A percentile compares a stretch with the other conserved stretches of the same genome.
phyloP scores from a whole-genome alignment of 306 rosid species.

The Malus asiatica region DNA sequence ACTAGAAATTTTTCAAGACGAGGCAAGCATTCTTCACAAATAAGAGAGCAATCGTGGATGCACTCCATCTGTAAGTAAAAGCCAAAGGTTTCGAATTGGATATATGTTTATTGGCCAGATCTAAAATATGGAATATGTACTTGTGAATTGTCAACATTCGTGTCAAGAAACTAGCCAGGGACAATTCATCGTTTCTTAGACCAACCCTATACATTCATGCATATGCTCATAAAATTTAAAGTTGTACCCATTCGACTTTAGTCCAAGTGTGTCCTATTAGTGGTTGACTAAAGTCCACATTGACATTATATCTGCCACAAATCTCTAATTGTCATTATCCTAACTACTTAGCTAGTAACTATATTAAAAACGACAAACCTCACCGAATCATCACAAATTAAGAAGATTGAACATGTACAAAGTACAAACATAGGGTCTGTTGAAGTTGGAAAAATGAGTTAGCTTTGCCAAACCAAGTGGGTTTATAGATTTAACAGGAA shows the following conservation, averaged over 20 bases:
- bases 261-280: neutral
- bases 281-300: neutral
- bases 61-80: too few species aligned
- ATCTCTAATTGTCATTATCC: neutral
- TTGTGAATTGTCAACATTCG: too few species aligned
- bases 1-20: too few species aligned
- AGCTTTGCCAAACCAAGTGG: neutral
- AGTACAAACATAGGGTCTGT: neutral
- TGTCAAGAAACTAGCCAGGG: too few species aligned
- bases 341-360: neutral
- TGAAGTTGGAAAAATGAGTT: neutral
- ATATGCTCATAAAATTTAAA: too few species aligned
- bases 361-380: neutral
- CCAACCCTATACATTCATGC: too few species aligned
- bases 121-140: neutral
- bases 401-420: neutral
- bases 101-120: too few species aligned
- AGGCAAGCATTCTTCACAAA: too few species aligned
- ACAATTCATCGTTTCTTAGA: neutral
- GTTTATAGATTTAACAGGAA: neutral
- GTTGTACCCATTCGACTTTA: neutral
- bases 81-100: too few species aligned
- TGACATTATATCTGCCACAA: neutral
- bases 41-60: too few species aligned
- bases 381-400: neutral